Evolutionary conservation across 2,329 filamentous ascomycete species (phyloP).

Genomic region (Chrysosporium queenslandicum): DNA sequence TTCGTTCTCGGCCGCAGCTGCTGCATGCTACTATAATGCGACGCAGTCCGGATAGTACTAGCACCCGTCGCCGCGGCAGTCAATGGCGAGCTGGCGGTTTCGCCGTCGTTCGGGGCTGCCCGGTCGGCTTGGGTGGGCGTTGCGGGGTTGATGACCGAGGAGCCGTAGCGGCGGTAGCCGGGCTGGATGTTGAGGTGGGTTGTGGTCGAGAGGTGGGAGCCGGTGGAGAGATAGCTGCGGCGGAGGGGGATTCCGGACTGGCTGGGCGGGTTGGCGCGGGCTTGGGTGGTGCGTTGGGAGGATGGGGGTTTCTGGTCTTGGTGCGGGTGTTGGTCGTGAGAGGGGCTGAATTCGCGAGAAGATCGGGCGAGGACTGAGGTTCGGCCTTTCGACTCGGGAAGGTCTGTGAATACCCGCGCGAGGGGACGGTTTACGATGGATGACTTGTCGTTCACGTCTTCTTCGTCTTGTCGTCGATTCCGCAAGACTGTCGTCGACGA

Average conservation of each 20-base stretch:
- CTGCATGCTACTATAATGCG: constrained; percentile 33
- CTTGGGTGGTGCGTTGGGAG: constrained; percentile 9
- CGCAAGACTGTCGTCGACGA: constrained; percentile 30
- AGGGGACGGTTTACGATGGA: constrained; percentile 30
- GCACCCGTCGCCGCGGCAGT: neutral
- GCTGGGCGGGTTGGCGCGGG: constrained; percentile 21
- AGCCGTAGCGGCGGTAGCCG: constrained; percentile 32
- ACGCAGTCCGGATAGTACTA: constrained; percentile 17
- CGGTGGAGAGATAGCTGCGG: constrained; percentile 28
- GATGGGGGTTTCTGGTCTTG: constrained; percentile 16
- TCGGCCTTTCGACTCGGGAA: constrained; percentile 5
- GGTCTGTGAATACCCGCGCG: constrained; percentile 37
- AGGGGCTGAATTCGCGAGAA: constrained; percentile 7
- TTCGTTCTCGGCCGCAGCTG: constrained; percentile 31
- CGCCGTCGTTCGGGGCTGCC: neutral
- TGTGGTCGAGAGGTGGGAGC: constrained; percentile 29
- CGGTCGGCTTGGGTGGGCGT: neutral
- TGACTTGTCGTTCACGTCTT: constrained; percentile 26
- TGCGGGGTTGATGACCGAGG: constrained; percentile 11
- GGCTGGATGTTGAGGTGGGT: constrained; percentile 34
- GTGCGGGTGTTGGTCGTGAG: constrained; percentile 21
- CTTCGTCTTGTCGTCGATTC: constrained; percentile 29
- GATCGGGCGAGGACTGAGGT: neutral
- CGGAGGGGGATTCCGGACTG: constrained; percentile 32
- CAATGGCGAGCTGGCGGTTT: constrained; percentile 6